These are phyloP conservation scores for Cryphonectria carpinicola DNA, from an alignment of 2,329 filamentous ascomycete species.

Conservation along the genomic window DNA sequence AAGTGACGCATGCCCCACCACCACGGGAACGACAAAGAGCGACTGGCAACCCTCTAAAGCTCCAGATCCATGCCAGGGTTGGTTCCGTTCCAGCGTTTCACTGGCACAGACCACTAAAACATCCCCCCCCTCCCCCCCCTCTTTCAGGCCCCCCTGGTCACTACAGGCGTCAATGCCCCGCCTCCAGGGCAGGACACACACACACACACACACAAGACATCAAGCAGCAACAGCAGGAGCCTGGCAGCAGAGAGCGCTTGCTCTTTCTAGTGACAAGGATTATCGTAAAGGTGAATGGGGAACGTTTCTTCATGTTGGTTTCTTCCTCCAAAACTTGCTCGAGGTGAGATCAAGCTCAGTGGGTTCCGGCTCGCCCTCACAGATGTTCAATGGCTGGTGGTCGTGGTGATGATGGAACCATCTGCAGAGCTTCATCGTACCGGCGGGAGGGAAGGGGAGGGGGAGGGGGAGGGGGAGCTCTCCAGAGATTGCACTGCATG, in stretches of 20 bases:
- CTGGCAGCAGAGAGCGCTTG: not conserved
- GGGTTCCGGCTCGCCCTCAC: not conserved
- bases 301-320: not conserved
- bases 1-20: conserved; percentile 10
- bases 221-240: not conserved
- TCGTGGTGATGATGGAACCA: not conserved
- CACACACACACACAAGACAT: too few species aligned
- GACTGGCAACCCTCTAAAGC: not conserved
- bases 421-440: conserved; percentile 18
- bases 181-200: not conserved
- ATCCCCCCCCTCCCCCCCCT: too few species aligned
- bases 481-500: conserved; percentile 17
- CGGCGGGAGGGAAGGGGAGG: too few species aligned
- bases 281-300: not conserved
- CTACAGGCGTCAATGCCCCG: conserved; percentile 6
- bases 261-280: not conserved
- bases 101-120: conserved; percentile 2
- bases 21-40: conserved; percentile 13
- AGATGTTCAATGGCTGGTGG: conserved; percentile 4
- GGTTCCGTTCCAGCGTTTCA: conserved; percentile 7
- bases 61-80: not conserved
- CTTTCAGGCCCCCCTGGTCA: not conserved
- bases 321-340: not conserved
- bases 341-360: not conserved
- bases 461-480: conserved; percentile 4